Evolutionary conservation across 352 stramenopile genomes (phyloP).

Genomic region (Globisporangium canariense): DNA sequence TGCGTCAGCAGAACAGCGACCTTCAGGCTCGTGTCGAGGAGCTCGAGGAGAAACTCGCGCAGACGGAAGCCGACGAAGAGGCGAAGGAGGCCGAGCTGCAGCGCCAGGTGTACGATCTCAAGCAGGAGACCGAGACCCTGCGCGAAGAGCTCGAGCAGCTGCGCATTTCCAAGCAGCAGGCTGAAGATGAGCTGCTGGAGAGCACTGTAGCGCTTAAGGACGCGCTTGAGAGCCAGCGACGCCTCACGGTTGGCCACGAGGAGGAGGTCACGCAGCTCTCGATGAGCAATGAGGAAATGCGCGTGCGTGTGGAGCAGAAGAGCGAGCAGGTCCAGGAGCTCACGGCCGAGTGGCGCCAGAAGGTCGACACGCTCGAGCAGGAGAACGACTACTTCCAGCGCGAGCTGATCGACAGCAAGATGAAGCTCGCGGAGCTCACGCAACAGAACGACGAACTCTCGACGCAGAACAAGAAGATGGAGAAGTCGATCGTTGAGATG

Average conservation of each 20-base stretch:
- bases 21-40: slow-evolving; percentile 61
- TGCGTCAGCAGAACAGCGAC: slow-evolving; percentile 49
- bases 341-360: slow-evolving; percentile 33
- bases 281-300: slow-evolving; percentile 55
- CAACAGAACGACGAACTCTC: slow-evolving; percentile 70
- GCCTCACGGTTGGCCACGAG: slow-evolving; percentile 36
- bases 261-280: slow-evolving; percentile 37
- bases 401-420: slow-evolving; percentile 82
- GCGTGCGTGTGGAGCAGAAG: slow-evolving; percentile 37
- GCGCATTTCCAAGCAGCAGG: slow-evolving; percentile 40
- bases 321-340: slow-evolving; percentile 32
- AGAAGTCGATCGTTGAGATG: slow-evolving; percentile 52
- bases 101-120: slow-evolving; percentile 44
- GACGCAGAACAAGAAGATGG: slow-evolving; percentile 56
- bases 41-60: slow-evolving; percentile 41
- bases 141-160: slow-evolving; percentile 48
- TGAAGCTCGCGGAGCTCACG: slow-evolving; percentile 73
- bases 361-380: slow-evolving; percentile 45
- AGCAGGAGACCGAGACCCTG: slow-evolving; percentile 43
- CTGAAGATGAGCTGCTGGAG: slow-evolving; percentile 48
- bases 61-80: slow-evolving; percentile 33
- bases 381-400: slow-evolving; percentile 84
- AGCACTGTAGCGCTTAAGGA: slow-evolving; percentile 39
- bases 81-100: slow-evolving; percentile 47
- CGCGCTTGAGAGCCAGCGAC: slow-evolving; percentile 40